These are phyloP conservation scores for Phytophthora capsici DNA, from an alignment of 352 stramenopile genomes.

Conservation along the genomic window DNA sequence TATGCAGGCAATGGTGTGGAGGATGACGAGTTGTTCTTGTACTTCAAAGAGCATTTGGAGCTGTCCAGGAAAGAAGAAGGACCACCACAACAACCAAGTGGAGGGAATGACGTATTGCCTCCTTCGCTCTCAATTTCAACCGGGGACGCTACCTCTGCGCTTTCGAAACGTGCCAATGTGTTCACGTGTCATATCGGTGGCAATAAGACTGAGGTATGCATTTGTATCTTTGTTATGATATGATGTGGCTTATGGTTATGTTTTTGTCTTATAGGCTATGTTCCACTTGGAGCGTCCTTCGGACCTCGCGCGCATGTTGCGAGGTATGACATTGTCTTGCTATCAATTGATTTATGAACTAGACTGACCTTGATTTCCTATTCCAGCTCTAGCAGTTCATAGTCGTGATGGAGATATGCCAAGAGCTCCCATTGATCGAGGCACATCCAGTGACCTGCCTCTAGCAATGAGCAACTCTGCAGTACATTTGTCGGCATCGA, in stretches of 20 bases:
- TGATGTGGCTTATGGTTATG: conserved; percentile 1
- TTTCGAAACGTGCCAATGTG: conserved; percentile 60
- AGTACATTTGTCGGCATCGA: conserved; percentile 28
- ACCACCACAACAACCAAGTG: neutral
- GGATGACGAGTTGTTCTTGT: conserved; percentile 89
- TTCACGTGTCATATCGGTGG: conserved; percentile 79
- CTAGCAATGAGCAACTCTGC: neutral
- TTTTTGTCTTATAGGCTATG: conserved; percentile 54
- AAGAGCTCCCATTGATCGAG: conserved; percentile 19
- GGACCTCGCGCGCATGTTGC: conserved; percentile 65
- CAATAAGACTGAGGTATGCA: conserved; percentile 72
- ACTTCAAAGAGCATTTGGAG: conserved; percentile 77
- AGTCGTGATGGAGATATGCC: conserved; percentile 55
- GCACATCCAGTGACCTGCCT: conserved; percentile 14
- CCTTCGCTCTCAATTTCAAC: conserved; percentile 15
- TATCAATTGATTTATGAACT: neutral
- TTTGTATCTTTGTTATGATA: neutral
- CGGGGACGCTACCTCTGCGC: conserved; percentile 28
- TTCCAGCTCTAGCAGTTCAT: conserved; percentile 57
- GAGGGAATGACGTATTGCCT: conserved; percentile 9
- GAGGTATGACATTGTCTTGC: conserved; percentile 44
- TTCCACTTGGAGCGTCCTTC: conserved; percentile 68
- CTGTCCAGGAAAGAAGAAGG: conserved; percentile 32
- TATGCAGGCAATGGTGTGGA: conserved; percentile 85
- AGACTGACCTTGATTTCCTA: neutral